These are phyloP conservation scores for Yamadazyma membranifaciens DNA, from an alignment of 1,139 yeast genomes.

Conservation along the genomic window DNA sequence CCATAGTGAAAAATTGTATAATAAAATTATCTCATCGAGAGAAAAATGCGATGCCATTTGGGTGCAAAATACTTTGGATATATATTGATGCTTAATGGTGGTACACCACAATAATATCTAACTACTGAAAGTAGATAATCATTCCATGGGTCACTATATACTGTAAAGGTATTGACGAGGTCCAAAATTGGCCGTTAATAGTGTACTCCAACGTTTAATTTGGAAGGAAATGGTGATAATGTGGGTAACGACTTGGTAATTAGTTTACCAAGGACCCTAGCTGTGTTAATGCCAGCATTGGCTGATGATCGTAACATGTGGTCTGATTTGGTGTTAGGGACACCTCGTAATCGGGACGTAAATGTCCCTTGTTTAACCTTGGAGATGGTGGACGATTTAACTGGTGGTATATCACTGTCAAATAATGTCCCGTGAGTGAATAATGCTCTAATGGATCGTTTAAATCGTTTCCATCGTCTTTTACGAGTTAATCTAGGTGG, in stretches of 20 bases:
- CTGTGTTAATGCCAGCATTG: slow-evolving; percentile 25
- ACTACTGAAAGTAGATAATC: background rate
- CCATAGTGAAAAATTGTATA: slow-evolving; percentile 20
- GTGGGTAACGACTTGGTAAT: slow-evolving; percentile 24
- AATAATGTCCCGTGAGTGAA: slow-evolving; percentile 28
- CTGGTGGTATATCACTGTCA: too few species aligned
- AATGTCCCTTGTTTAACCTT: slow-evolving; percentile 26
- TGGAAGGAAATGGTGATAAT: slow-evolving; percentile 13
- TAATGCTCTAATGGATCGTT: slow-evolving; percentile 27
- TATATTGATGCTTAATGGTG: background rate
- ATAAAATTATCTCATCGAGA: slow-evolving; percentile 5
- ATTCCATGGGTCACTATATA: too few species aligned
- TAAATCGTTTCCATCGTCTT: slow-evolving; percentile 37
- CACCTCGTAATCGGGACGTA: slow-evolving; percentile 20
- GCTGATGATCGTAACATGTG: slow-evolving; percentile 21
- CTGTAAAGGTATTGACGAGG: too few species aligned
- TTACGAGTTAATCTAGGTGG: slow-evolving; percentile 41
- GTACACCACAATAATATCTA: background rate
- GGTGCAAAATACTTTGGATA: background rate
- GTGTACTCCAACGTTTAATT: slow-evolving; percentile 17
- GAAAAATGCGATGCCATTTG: slow-evolving; percentile 4
- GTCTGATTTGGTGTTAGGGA: slow-evolving; percentile 16
- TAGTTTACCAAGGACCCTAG: slow-evolving; percentile 23
- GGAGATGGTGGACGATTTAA: too few species aligned
- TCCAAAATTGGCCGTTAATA: slow-evolving; percentile 8